These are phyloP conservation scores for Lipomyces sp. DNA, from an alignment of 805 yeast genomes.

Conservation along the genomic window DNA sequence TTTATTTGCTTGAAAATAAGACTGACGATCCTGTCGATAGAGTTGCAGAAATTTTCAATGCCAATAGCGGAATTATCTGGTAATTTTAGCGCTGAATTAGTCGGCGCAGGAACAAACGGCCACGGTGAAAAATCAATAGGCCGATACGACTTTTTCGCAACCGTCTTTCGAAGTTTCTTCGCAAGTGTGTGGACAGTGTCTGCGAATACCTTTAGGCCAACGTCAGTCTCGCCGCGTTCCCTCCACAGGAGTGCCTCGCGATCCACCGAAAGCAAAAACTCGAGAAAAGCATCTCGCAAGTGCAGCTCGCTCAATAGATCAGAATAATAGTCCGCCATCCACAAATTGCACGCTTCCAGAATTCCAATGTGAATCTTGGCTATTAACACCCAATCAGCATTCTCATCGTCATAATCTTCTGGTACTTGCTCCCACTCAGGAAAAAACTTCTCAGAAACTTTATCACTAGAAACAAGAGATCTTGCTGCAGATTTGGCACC, in stretches of 20 bases:
- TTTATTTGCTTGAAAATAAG: constrained; percentile 56
- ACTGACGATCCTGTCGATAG: constrained; percentile 59
- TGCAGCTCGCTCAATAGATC: constrained; percentile 69
- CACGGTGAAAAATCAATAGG: constrained; percentile 35
- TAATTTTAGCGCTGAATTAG: constrained; percentile 1
- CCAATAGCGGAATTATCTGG: constrained; percentile 12
- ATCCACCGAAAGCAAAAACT: constrained; percentile 63
- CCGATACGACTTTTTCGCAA: constrained; percentile 39
- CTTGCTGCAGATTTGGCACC: constrained; percentile 63
- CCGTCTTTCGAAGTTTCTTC: constrained; percentile 62
- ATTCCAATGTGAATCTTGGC: constrained; percentile 80
- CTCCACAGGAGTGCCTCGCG: constrained; percentile 50
- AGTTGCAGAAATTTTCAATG: constrained; percentile 60
- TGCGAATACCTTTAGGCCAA: constrained; percentile 23
- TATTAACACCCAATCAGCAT: constrained; percentile 60
- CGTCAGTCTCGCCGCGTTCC: constrained; percentile 9
- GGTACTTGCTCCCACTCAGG: constrained; percentile 32
- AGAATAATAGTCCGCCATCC: constrained; percentile 68
- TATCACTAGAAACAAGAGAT: constrained; percentile 43
- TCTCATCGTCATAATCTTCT: constrained; percentile 43
- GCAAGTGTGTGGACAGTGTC: constrained; percentile 45
- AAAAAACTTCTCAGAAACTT: constrained; percentile 31
- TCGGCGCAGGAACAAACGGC: constrained; percentile 23
- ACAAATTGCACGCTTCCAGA: constrained; percentile 66
- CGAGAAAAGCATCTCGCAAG: constrained; percentile 58